Evolutionary conservation across 2,329 filamentous ascomycete genomes (phyloP).

Genomic region (Botryotinia globosa): DNA sequence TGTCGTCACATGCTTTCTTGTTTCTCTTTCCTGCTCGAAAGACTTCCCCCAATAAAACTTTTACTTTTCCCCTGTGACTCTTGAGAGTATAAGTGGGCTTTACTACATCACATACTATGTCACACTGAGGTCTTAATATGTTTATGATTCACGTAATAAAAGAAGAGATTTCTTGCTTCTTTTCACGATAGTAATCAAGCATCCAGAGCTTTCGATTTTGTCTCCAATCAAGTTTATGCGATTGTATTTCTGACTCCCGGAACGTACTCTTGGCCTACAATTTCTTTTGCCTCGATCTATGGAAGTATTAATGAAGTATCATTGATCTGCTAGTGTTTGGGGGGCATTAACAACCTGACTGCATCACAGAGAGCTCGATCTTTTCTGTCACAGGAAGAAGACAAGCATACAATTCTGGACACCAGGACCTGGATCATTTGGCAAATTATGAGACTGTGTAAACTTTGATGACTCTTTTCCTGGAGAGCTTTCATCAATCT

Average conservation of each 20-base stretch:
- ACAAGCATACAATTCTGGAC: not conserved
- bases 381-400: not conserved
- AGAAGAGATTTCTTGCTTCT: not conserved
- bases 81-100: not conserved
- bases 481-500: not conserved
- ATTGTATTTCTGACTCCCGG: not conserved
- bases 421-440: not conserved
- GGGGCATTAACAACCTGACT: not conserved
- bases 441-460: not conserved
- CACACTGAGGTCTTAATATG: not conserved
- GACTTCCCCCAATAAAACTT: too few species aligned
- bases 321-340: too few species aligned
- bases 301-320: too few species aligned
- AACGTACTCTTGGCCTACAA: not conserved
- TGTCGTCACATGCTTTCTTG: accelerated
- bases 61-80: not conserved
- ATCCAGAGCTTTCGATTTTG: not conserved
- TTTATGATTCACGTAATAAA: not conserved
- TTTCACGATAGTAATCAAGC: not conserved
- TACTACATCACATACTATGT: not conserved
- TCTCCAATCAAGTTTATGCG: not conserved
- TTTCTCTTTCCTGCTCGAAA: not conserved
- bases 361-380: not conserved
- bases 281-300: not conserved
- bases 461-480: not conserved